Conservation (phyloP, 1,284 basidiomycete genomes). For the Quambalaria eucalypti region DNA sequence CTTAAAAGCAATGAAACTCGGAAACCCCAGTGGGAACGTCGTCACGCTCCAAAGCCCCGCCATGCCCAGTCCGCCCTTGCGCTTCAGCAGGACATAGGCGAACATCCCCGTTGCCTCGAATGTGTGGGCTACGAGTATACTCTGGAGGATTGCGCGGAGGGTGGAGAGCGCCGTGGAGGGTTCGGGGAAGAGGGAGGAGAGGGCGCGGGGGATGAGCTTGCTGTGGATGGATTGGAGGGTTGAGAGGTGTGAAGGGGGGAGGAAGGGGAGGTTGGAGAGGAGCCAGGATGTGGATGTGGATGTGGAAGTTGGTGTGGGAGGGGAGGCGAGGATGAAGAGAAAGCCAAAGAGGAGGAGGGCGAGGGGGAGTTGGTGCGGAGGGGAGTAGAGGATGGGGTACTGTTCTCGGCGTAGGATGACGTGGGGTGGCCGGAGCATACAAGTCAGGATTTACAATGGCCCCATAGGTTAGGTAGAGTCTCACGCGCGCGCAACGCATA, state of each 20-base stretch:
- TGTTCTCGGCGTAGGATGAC: too few relatives aligned
- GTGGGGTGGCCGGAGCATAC: background rate
- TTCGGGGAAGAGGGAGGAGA: background rate
- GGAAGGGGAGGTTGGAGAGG: background rate
- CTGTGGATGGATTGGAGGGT: background rate
- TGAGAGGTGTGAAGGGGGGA: background rate
- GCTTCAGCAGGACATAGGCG: background rate
- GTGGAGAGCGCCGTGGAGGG: background rate
- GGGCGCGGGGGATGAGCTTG: background rate
- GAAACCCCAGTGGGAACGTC: constrained; percentile 19
- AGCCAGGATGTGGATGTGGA: background rate
- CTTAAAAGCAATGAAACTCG: constrained; percentile 23
- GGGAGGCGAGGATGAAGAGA: background rate
- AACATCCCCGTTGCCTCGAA: constrained; percentile 4
- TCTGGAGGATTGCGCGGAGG: background rate
- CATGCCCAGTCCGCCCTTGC: background rate
- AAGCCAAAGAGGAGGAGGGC: background rate
- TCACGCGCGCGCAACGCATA: background rate
- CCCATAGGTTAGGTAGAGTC: background rate
- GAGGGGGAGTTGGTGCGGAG: constrained; percentile 4
- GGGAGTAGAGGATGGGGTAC: constrained; percentile 6
- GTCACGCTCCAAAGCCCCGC: constrained; percentile 15
- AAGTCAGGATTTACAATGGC: background rate
- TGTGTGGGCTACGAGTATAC: constrained; percentile 1
- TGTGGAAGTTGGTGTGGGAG: constrained; percentile 5